Conservation (phyloP, 2,329 filamentous ascomycete species). For the Ploettnerulaceae sp. region DNA sequence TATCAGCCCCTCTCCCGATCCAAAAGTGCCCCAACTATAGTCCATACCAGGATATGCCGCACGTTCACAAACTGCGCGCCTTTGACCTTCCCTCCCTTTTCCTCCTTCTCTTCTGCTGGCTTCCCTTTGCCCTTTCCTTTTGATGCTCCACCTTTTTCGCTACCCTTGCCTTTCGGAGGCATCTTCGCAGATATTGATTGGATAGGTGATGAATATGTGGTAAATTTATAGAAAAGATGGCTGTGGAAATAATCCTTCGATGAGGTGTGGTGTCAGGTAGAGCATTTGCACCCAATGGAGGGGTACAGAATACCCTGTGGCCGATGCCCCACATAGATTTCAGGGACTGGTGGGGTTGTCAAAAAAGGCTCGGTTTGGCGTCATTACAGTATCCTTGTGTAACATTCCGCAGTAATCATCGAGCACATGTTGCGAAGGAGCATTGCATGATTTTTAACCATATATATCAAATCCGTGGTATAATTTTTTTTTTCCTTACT, state of each 20-base stretch:
- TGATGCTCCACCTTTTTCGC: slow-evolving; percentile 26
- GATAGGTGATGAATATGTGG: not conserved
- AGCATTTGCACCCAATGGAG: slow-evolving; percentile 11
- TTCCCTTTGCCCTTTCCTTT: slow-evolving; percentile 36
- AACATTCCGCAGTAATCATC: no score
- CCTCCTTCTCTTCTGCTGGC: slow-evolving; percentile 37
- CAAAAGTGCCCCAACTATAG: not conserved
- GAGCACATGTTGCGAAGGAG: no score
- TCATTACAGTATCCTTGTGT: no score
- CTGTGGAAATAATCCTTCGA: not conserved
- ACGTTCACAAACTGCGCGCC: slow-evolving; percentile 67
- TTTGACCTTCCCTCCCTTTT: slow-evolving; percentile 44
- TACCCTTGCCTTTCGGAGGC: slow-evolving; percentile 31
- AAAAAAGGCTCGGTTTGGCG: slow-evolving; percentile 1
- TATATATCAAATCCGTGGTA: not conserved
- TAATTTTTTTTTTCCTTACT: no score
- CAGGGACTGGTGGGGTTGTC: not conserved
- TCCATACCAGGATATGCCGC: slow-evolving; percentile 53
- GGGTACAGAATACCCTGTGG: slow-evolving; percentile 1
- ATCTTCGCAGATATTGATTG: slow-evolving; percentile 20
- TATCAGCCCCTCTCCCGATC: slow-evolving; percentile 12
- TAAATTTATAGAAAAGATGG: not conserved
- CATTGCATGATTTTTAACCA: not conserved
- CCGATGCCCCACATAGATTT: not conserved
- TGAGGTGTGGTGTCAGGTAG: not conserved